Percentiles rank a stretch among this genome's conserved stretches.
These are phyloP conservation scores for Imleria badia DNA, from an alignment of 768 basidiomycete species.

Conservation along the genomic window DNA sequence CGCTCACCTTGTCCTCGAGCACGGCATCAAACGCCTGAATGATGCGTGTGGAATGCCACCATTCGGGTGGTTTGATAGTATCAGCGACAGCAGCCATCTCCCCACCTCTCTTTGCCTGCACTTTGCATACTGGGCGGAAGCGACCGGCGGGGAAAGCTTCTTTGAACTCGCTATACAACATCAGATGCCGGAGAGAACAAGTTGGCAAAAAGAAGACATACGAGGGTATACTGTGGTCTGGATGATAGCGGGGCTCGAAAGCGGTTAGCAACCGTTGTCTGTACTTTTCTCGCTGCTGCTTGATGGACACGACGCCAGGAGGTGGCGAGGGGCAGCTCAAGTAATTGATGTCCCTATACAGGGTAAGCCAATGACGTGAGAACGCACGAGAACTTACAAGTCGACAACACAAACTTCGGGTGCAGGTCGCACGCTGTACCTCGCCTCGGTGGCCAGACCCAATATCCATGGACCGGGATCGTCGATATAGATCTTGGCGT, in stretches of 20 bases:
- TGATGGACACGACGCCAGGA: conserved; percentile 67
- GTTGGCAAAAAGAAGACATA: conserved; percentile 24
- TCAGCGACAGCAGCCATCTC: conserved; percentile 84
- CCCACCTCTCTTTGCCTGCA: conserved; percentile 79
- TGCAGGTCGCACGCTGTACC: conserved; percentile 71
- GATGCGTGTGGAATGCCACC: conserved; percentile 93
- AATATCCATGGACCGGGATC: conserved; percentile 98
- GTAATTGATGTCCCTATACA: conserved; percentile 72
- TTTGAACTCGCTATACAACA: conserved; percentile 73
- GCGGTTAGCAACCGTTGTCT: conserved; percentile 70
- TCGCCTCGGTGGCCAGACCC: conserved; percentile 82
- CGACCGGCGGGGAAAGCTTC: conserved; percentile 92
- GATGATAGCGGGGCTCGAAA: conserved; percentile 85
- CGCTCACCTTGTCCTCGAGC: conserved; percentile 73
- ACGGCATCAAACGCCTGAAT: conserved; percentile 89
- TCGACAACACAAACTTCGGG: conserved; percentile 88
- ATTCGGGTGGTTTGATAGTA: conserved; percentile 84
- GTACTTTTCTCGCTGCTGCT: conserved; percentile 80
- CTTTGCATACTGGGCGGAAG: conserved; percentile 89
- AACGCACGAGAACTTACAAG: conserved; percentile 48
- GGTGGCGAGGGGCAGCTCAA: conserved; percentile 84
- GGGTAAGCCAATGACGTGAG: conserved; percentile 2
- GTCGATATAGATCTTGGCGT: conserved; percentile 90
- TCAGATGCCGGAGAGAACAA: not conserved
- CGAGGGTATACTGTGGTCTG: conserved; percentile 84